Conservation (phyloP, 345 rosid species). For the Lepidium aucheri region DNA sequence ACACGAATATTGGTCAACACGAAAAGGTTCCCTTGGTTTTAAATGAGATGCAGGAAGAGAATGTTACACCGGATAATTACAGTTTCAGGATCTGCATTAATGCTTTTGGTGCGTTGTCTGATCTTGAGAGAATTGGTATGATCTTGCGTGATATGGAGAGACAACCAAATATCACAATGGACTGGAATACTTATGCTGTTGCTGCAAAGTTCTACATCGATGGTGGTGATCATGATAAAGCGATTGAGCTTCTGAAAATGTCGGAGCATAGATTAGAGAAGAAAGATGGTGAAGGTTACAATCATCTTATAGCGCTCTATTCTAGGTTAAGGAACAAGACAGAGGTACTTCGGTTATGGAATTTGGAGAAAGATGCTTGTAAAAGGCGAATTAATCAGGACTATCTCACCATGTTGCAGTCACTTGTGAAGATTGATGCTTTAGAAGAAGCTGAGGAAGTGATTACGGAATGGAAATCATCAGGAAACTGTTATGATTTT, state of each 20-base stretch:
- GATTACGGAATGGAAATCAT: slow-evolving; percentile 58
- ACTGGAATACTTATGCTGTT: slow-evolving; percentile 81
- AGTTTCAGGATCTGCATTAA: slow-evolving; percentile 75
- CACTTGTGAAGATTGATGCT: slow-evolving; percentile 62
- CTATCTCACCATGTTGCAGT: slow-evolving; percentile 49
- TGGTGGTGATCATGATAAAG: slow-evolving; percentile 41
- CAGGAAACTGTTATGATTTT: slow-evolving; percentile 51
- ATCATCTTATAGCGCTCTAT: slow-evolving; percentile 65
- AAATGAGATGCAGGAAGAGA: slow-evolving; percentile 59
- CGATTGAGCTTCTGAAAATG: slow-evolving; percentile 41
- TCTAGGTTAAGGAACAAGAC: slow-evolving; percentile 48
- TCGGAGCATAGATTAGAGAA: slow-evolving; percentile 52
- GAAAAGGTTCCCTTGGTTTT: slow-evolving; percentile 58
- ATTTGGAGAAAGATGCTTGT: slow-evolving; percentile 51
- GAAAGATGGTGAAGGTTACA: slow-evolving; percentile 66
- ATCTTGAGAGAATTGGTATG: slow-evolving; percentile 46
- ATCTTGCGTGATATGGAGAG: slow-evolving; percentile 66
- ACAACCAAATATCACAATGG: slow-evolving; percentile 42
- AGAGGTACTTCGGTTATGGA: slow-evolving; percentile 73
- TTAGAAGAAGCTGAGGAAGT: slow-evolving; percentile 61
- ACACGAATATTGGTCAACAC: slow-evolving; percentile 43
- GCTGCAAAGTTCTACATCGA: slow-evolving; percentile 66
- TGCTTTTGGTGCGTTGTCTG: slow-evolving; percentile 53
- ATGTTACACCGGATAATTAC: slow-evolving; percentile 63
- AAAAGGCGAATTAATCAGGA: slow-evolving; percentile 58